Conservation (phyloP, 2,329 filamentous ascomycete species). For the Fusarium sp. region DNA sequence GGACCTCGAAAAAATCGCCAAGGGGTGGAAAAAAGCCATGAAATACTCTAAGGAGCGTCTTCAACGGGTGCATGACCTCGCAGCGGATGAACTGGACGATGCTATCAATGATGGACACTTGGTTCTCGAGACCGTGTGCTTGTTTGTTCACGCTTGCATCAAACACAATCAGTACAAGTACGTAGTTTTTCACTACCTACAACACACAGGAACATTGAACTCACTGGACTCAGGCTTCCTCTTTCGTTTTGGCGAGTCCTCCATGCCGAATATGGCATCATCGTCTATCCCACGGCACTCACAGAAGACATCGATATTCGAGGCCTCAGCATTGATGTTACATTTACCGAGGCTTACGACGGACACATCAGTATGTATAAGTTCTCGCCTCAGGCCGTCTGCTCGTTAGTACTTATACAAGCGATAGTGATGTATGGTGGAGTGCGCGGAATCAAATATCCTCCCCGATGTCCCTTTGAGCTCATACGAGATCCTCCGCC, state of each 20-base stretch:
- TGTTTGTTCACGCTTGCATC: conserved; percentile 53
- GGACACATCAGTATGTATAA: conserved; percentile 48
- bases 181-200: neutral
- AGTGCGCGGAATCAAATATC: conserved; percentile 41
- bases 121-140: conserved; percentile 51
- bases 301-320: conserved; percentile 48
- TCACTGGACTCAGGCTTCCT: conserved; percentile 44
- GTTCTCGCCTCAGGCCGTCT: neutral
- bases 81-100: conserved; percentile 47
- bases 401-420: conserved; percentile 3
- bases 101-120: conserved; percentile 47
- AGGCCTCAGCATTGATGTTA: conserved; percentile 47
- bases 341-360: conserved; percentile 51
- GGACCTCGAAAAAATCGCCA: conserved; percentile 49
- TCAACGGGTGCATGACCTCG: conserved; percentile 44
- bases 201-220: neutral
- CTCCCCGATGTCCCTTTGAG: conserved; percentile 51
- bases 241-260: conserved; percentile 51
- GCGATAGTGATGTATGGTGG: conserved; percentile 49
- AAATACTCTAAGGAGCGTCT: conserved; percentile 48
- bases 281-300: conserved; percentile 53
- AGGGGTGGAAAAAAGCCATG: conserved; percentile 52
- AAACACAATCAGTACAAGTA: conserved; percentile 51
- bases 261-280: conserved; percentile 51
- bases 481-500: conserved; percentile 51